Evolutionary conservation across 129 eudicot genomes (phyloP), one percentile per base, ranked within the genome.

Genomic region (Flaveria sonorensis): DNA sequence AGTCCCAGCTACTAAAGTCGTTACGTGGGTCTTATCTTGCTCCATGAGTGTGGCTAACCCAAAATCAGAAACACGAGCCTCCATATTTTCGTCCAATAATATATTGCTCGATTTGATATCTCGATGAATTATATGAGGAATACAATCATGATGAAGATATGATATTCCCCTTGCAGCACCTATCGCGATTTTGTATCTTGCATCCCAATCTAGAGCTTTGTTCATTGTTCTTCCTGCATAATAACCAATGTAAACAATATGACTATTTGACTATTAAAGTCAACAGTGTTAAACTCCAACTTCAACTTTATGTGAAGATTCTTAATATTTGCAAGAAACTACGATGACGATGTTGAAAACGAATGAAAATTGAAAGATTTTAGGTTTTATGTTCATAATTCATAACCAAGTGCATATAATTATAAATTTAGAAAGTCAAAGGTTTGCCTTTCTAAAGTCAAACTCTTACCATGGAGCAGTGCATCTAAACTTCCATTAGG

Each of bases 111-210:
- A 83, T 86, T 94, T 94, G 40, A 94, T 94, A 78, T 91, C 98
- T 79, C 98, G 77, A 78, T 94, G 98, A 18, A 94, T 94, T 50
- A 94, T 91, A 83, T 88, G 97, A 45, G 98, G 98, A 18, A 94
- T 85, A 66, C 98, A 94, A 72, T 91, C 97, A 59, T 94, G 96
- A 75, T 94, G 98, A 82, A 94, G 97, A 83, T 94, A 94, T 2
- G 98, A 79, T 85, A 94, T 71, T 68, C 98, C 98, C 78, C 96
- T 87, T 71, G 98, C 98, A 61, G 97, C 88, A 69, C 98, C 98
- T 68, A 94, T 73, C n/a, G 98, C 98, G 47, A 94, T 89, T 80
- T 89, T 94, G 86, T 86, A 91, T 76, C 98, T 94, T 78, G 97
- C 36, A 68, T 83, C 79, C 98, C 98, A 94, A 63, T 87, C 93